These are phyloP conservation scores for Claviceps arundinis DNA, from an alignment of 2,329 filamentous ascomycete genomes.

Conservation along the genomic window DNA sequence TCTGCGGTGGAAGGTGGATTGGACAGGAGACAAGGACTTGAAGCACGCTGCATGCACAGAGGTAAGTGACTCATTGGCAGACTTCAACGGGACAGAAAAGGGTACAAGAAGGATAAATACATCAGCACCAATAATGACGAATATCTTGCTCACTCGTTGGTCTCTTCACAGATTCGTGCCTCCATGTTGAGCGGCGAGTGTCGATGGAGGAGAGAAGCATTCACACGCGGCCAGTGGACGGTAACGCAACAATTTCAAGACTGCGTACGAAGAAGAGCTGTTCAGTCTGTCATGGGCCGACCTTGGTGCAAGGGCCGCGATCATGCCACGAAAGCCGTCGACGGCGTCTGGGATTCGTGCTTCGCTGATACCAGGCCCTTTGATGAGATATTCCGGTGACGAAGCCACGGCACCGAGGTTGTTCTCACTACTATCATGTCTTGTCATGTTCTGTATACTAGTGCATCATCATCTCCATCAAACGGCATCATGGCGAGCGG, in stretches of 20 bases:
- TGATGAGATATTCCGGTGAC: conserved; percentile 81
- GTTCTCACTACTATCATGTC: not conserved
- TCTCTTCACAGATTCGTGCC: conserved; percentile 61
- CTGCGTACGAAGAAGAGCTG: conserved; percentile 73
- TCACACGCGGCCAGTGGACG: conserved; percentile 72
- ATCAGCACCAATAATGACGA: not conserved
- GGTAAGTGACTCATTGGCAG: conserved; percentile 34
- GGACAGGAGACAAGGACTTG: conserved; percentile 55
- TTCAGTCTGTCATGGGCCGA: conserved; percentile 63
- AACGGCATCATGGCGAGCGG: not conserved
- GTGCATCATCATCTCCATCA: conserved; percentile 1
- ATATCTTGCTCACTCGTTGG: not conserved
- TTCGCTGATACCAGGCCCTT: conserved; percentile 90
- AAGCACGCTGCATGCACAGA: conserved; percentile 90
- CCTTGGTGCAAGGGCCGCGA: conserved; percentile 74
- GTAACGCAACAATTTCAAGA: conserved; percentile 88
- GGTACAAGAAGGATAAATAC: not conserved
- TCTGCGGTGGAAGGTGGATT: conserved; percentile 80
- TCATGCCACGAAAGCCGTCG: conserved; percentile 77
- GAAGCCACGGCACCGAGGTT: not conserved
- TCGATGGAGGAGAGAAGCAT: conserved; percentile 75
- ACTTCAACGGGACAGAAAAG: not conserved
- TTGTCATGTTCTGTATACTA: conserved; percentile 2
- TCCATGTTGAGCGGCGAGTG: conserved; percentile 91
- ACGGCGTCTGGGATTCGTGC: conserved; percentile 98